Base-by-base conservation (phyloP, 805 yeast genomes). In the Candida corydali region DNA sequence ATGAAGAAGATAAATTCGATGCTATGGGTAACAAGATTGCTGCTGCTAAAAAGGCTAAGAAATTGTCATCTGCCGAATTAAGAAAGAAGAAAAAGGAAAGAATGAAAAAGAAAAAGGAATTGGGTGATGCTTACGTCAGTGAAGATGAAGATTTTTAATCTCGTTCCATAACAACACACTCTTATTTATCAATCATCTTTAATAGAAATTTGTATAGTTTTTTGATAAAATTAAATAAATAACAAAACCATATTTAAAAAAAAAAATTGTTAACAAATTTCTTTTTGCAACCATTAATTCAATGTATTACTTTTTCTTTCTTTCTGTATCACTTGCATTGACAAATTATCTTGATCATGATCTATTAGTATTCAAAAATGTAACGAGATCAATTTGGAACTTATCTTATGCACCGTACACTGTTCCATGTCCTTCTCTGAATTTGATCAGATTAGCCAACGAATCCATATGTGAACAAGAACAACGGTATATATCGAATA, bases 31-130 rank as follows among this genome's bases (percentile, higher is more conserved):
- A 93, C 96, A 93, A 93, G 94, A 81, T 93, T 72, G 89, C 87
- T 62, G 75, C 85, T 68, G 86, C 77, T 69, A 86, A 88, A 85
- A 93, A 93, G 94, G 89, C 85, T 82, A 78, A 79, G 73, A 93
- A 93, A 86, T 80, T 93, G 65, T 86, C 97, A 55, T 88, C 98
- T 67, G 97, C 98, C 53, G 99, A 93, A 75, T 78, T 91, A 70
- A 87, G 99, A 83, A 93, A 93, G 96, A 93, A 93, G 96, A 93
- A 93, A 97, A 93, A 93, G 95, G 98, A 93, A 78, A 88, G 99
- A 83, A 89, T 93, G 98, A 87, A 85, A 85, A 93, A 91, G 95
- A 93, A 91, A 97, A 93, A 93, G 95, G 95, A 84, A 73, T 72
- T 89, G 68, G 98, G 98, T 80, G 98, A 93, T 67, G 98, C 93